These are phyloP conservation scores for Yamadazyma nakazawae DNA, from an alignment of 805 yeast species.

Conservation along the genomic window DNA sequence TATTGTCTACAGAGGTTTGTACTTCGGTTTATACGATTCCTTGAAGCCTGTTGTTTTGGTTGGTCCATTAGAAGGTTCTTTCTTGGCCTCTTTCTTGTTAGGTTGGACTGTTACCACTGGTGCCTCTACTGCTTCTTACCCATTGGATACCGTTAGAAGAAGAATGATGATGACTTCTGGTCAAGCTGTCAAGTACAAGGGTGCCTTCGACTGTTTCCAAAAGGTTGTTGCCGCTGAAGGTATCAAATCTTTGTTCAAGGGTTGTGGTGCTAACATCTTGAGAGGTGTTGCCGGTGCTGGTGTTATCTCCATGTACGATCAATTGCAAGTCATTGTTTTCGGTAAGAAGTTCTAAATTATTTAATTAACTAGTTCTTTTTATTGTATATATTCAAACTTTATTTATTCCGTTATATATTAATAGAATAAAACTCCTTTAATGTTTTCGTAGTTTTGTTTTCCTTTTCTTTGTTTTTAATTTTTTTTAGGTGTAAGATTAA, in stretches of 20 bases:
- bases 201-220: constrained; percentile 90
- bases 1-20: constrained; percentile 97
- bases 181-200: constrained; percentile 94
- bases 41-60: constrained; percentile 91
- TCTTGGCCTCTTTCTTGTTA: constrained; percentile 91
- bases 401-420: constrained; percentile 11
- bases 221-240: constrained; percentile 96
- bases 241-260: constrained; percentile 90
- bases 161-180: constrained; percentile 99
- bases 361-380: constrained; percentile 5
- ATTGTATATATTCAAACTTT: constrained; percentile 12
- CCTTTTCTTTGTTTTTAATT: not conserved
- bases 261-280: constrained; percentile 99
- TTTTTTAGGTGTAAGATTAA: not conserved
- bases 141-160: constrained; percentile 99
- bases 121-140: constrained; percentile 98
- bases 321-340: constrained; percentile 88
- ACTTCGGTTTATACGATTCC: constrained; percentile 97
- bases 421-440: constrained; percentile 9
- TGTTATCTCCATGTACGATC: constrained; percentile 97
- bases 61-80: constrained; percentile 92
- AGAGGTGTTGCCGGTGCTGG: constrained; percentile 99
- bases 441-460: not conserved
- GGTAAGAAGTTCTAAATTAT: constrained; percentile 75
- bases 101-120: constrained; percentile 99